Conservation (phyloP, 148 eudicot species). For the Pharnaceum exiguum region DNA sequence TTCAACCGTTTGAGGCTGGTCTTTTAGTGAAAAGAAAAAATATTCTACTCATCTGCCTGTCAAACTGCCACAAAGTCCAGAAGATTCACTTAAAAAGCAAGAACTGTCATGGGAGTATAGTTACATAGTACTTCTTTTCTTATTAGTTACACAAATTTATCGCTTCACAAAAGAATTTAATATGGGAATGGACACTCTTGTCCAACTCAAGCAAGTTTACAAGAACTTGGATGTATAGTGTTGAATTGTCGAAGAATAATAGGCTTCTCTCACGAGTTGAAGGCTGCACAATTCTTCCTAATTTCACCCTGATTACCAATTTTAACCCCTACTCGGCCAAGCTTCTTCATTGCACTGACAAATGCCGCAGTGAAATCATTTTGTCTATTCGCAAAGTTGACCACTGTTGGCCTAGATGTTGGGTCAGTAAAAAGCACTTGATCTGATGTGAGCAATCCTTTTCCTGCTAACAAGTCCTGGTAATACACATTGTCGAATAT, state of each 20-base stretch:
- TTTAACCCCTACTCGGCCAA: conserved; percentile 59
- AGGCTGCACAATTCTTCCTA: conserved; percentile 56
- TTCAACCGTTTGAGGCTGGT: too few relatives aligned
- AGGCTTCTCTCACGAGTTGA: conserved; percentile 31
- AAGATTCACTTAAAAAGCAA: too few relatives aligned
- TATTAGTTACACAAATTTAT: too few relatives aligned
- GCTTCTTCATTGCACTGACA: conserved; percentile 47
- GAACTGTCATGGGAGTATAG: too few relatives aligned
- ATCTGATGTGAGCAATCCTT: conserved; percentile 62
- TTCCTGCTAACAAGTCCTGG: conserved; percentile 53
- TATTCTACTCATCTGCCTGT: too few relatives aligned
- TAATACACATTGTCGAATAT: conserved; percentile 49
- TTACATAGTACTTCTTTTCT: too few relatives aligned
- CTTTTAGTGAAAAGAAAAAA: too few relatives aligned
- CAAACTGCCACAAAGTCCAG: too few relatives aligned
- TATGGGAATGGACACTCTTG: too few relatives aligned
- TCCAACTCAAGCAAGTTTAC: too few relatives aligned
- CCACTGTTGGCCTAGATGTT: conserved; percentile 33
- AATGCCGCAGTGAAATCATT: conserved; percentile 44
- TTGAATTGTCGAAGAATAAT: background rate
- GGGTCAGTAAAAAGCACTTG: conserved; percentile 42
- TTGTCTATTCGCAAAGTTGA: conserved; percentile 40
- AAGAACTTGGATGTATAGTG: too few relatives aligned
- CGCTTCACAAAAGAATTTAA: too few relatives aligned
- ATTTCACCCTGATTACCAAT: conserved; percentile 77